Evolutionary conservation across 345 rosid genomes (phyloP), one percentile per base, ranked within the genome.

Genomic region (Jatropha curcas): DNA sequence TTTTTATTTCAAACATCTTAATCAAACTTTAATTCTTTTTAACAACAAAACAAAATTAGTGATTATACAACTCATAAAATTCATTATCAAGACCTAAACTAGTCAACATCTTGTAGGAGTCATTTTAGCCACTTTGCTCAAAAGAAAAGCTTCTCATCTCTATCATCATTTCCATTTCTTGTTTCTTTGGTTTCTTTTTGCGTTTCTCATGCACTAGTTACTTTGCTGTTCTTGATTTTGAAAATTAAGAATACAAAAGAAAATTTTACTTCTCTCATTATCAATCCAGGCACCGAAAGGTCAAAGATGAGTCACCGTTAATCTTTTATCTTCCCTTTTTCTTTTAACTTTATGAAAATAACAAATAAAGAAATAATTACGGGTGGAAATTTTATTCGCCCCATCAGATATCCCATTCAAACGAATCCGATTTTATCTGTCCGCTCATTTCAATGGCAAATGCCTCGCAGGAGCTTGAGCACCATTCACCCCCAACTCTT

Each of bases 261-360:
- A 48, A 16, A 48, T 16, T 2, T 14, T n/a, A n/a, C n/a, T n/a
- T n/a, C n/a, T n/a, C n/a, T n/a, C n/a, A n/a, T 28, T 13, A 27
- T 45, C 55, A 24, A 25, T 45, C 9, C 16, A 63, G 52, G 72
- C 71, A 76, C 78, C 75, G 70, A 73, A 77, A 77, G 76, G 33
- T 34, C 12, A 52, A n/a, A 46, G 52, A 6, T 10, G 45, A 33
- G 10, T 25, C 27, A 34, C 50, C 51, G 17, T 39, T 6, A 48
- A n/a, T n/a, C n/a, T n/a, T n/a, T n/a, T n/a, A n/a, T n/a, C 50
- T 37, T 50, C 1, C 55, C 34, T 14, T 17, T 70, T 34, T 64
- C 22, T 52, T 31, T 51, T 39, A n/a, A 28, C 12, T 37, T 4
- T 35, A 2, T 61, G 5, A n/a, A 25, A 22, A 22, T 24, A 25